These are phyloP conservation scores for Fusarium sp. DNA, from an alignment of 2,329 filamentous ascomycete genomes.

Conservation along the genomic window DNA sequence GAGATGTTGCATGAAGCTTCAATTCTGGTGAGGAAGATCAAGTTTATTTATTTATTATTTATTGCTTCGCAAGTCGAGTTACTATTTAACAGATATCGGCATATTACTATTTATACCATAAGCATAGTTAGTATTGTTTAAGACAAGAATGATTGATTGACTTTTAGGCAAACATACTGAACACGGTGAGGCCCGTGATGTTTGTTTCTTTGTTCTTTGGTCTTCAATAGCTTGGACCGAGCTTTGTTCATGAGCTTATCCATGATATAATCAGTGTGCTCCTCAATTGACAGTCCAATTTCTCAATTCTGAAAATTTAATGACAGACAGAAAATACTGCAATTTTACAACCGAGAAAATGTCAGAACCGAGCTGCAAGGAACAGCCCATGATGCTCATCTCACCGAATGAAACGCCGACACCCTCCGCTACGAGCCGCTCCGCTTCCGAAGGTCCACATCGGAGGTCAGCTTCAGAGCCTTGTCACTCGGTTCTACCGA, in stretches of 20 bases:
- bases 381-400: neutral
- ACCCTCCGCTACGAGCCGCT: constrained; percentile 15
- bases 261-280: neutral
- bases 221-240: constrained; percentile 1
- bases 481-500: neutral
- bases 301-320: neutral
- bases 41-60: constrained; percentile 6
- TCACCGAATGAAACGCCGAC: constrained; percentile 34
- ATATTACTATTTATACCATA: constrained; percentile 30
- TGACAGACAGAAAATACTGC: neutral
- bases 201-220: constrained; percentile 33
- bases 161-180: neutral
- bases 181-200: constrained; percentile 15
- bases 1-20: constrained; percentile 34
- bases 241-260: neutral
- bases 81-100: constrained; percentile 25
- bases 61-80: neutral
- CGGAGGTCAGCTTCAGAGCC: constrained; percentile 9
- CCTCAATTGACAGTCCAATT: neutral
- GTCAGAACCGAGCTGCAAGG: neutral
- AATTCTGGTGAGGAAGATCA: constrained; percentile 30
- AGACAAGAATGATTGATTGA: constrained; percentile 23
- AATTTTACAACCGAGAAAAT: neutral
- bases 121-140: constrained; percentile 32
- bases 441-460: constrained; percentile 27